Conservation (phyloP, 352 stramenopile genomes). For the Globisporangium cederbergense region DNA sequence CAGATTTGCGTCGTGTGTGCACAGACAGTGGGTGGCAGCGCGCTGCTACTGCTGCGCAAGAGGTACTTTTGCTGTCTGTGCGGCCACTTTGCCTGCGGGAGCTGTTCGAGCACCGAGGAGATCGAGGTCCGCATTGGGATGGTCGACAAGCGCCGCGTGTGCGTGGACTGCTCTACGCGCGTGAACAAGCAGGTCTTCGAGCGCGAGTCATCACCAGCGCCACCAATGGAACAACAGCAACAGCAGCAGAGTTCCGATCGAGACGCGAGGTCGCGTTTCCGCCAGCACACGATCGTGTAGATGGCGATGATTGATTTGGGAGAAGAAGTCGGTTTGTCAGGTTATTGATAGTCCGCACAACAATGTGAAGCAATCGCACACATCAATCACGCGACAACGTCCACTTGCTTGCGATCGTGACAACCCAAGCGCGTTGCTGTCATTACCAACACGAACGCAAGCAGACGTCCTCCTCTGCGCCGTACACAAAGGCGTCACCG, state of each 20-base stretch:
- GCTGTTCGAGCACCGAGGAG: slow-evolving; percentile 35
- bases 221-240: not conserved
- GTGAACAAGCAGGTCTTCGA: slow-evolving; percentile 30
- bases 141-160: slow-evolving; percentile 35
- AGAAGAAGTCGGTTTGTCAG: not conserved
- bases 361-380: not conserved
- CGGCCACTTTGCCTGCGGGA: slow-evolving; percentile 29
- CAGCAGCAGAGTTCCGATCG: not conserved
- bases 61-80: slow-evolving; percentile 37
- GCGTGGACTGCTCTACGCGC: slow-evolving; percentile 34
- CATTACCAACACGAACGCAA: not conserved
- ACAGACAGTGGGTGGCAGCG: slow-evolving; percentile 9
- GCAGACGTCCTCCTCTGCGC: too few relatives aligned
- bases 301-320: too few relatives aligned
- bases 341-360: not conserved
- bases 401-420: not conserved
- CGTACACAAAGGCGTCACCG: too few relatives aligned
- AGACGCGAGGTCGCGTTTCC: not conserved
- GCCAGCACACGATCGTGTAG: slow-evolving; percentile 14
- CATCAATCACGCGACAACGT: not conserved
- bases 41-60: slow-evolving; percentile 13
- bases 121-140: slow-evolving; percentile 38
- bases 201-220: not conserved
- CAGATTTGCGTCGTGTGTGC: slow-evolving; percentile 15
- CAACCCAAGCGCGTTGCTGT: too few relatives aligned